These are phyloP conservation scores for Suhomyces coccinellae DNA, from an alignment of 1,139 yeast genomes.

Conservation along the genomic window DNA sequence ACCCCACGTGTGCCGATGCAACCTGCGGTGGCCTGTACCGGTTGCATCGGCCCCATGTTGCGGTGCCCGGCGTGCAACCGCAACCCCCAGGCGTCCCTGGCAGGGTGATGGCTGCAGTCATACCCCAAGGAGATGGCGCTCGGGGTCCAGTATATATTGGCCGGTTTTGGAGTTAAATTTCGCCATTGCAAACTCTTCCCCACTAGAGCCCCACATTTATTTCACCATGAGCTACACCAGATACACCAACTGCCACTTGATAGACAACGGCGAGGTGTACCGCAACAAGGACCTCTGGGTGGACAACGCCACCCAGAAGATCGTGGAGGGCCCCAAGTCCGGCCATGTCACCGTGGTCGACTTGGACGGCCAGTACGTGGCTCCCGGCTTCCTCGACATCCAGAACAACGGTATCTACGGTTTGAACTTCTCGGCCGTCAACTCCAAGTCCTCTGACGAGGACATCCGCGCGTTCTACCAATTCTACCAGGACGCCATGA, in stretches of 20 bases:
- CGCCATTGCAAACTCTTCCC: too few relatives aligned
- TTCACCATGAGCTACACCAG: conserved; percentile 16
- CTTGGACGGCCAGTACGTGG: conserved; percentile 48
- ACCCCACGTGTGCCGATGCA: conserved; percentile 3
- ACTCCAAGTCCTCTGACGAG: conserved; percentile 33
- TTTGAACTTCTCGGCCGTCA: conserved; percentile 51
- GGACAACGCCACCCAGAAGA: conserved; percentile 45
- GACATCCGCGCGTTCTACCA: conserved; percentile 34
- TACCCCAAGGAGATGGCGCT: neutral
- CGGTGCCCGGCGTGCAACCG: conserved; percentile 1
- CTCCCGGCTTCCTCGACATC: conserved; percentile 63
- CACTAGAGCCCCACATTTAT: neutral
- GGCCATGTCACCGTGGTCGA: conserved; percentile 36
- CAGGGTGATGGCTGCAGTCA: neutral
- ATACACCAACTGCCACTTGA: conserved; percentile 54
- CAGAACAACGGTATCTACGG: conserved; percentile 67
- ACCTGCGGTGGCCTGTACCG: conserved; percentile 8
- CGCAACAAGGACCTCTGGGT: conserved; percentile 46
- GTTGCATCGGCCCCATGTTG: conserved; percentile 10
- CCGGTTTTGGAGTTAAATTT: neutral
- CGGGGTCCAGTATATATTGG: neutral
- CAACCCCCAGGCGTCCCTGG: conserved; percentile 1
- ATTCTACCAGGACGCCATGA: conserved; percentile 48
- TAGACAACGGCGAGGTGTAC: conserved; percentile 50
- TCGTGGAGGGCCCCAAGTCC: conserved; percentile 32